phyloP scores from a whole-genome alignment of 1,284 basidiomycete species.

The Sporisorium scitamineum region DNA sequence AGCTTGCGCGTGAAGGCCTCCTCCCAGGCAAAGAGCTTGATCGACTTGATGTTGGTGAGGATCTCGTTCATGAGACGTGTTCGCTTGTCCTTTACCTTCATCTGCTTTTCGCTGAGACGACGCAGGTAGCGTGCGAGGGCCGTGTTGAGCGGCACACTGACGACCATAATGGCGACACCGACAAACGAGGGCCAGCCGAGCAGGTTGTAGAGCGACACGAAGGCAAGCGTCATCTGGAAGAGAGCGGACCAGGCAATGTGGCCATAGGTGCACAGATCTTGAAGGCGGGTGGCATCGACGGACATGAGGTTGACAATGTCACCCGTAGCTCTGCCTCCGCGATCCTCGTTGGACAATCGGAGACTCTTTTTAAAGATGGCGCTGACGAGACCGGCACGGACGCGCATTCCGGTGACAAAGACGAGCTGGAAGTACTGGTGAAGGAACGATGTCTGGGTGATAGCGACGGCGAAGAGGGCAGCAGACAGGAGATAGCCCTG shows the following conservation, averaged over 20 bases:
- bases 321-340: slow-evolving; percentile 83
- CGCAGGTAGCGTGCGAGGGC: slow-evolving; percentile 82
- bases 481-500: slow-evolving; percentile 62
- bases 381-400: slow-evolving; percentile 87
- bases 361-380: slow-evolving; percentile 78
- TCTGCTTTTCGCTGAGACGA: slow-evolving; percentile 79
- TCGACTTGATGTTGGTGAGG: slow-evolving; percentile 65
- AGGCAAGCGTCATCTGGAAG: slow-evolving; percentile 66
- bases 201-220: slow-evolving; percentile 78
- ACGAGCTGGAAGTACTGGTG: slow-evolving; percentile 82
- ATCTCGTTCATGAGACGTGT: slow-evolving; percentile 67
- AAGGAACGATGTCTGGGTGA: slow-evolving; percentile 77
- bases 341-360: slow-evolving; percentile 80
- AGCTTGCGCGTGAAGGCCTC: slow-evolving; percentile 75
- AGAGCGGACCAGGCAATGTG: slow-evolving; percentile 81
- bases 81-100: slow-evolving; percentile 86
- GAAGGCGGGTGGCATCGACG: slow-evolving; percentile 89
- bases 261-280: slow-evolving; percentile 87
- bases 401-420: slow-evolving; percentile 74
- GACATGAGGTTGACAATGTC: slow-evolving; percentile 92
- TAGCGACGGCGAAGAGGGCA: slow-evolving; percentile 77
- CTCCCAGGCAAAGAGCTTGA: slow-evolving; percentile 67
- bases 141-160: slow-evolving; percentile 77
- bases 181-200: slow-evolving; percentile 83
- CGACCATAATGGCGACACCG: slow-evolving; percentile 84